These are phyloP conservation scores for Emergomyces pasteurianus DNA, from an alignment of 2,329 filamentous ascomycete genomes.

Conservation along the genomic window DNA sequence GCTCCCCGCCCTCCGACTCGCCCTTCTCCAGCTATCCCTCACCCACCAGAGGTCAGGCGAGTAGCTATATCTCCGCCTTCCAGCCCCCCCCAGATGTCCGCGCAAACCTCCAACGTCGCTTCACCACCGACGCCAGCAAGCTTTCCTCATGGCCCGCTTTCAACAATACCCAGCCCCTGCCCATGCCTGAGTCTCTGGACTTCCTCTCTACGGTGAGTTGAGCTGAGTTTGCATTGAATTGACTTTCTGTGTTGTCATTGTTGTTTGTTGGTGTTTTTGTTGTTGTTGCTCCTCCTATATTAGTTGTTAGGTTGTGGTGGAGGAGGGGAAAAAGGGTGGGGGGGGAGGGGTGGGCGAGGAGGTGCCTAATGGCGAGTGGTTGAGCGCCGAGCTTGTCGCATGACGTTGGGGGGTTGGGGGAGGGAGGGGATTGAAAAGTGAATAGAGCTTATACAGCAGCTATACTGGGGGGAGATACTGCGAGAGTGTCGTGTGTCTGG, in stretches of 20 bases:
- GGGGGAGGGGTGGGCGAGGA: background rate
- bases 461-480: background rate
- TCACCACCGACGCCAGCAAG: constrained; percentile 83
- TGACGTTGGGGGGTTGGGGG: background rate
- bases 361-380: background rate
- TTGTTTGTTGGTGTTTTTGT: too few relatives aligned
- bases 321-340: too few relatives aligned
- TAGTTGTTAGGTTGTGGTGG: too few relatives aligned
- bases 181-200: constrained; percentile 43
- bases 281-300: background rate
- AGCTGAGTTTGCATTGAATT: background rate
- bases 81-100: constrained; percentile 54
- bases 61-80: constrained; percentile 48
- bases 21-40: constrained; percentile 64
- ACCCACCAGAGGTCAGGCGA: constrained; percentile 55
- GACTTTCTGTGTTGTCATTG: background rate
- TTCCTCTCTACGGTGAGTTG: constrained; percentile 42
- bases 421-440: background rate
- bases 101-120: constrained; percentile 72
- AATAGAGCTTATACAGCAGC: background rate
- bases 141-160: constrained; percentile 62
- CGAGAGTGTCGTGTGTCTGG: background rate
- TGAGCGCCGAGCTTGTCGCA: background rate
- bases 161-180: constrained; percentile 38
- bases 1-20: constrained; percentile 64